Conservation (phyloP, 495 filamentous ascomycete species). For the Hyaloscypha bicolor region DNA sequence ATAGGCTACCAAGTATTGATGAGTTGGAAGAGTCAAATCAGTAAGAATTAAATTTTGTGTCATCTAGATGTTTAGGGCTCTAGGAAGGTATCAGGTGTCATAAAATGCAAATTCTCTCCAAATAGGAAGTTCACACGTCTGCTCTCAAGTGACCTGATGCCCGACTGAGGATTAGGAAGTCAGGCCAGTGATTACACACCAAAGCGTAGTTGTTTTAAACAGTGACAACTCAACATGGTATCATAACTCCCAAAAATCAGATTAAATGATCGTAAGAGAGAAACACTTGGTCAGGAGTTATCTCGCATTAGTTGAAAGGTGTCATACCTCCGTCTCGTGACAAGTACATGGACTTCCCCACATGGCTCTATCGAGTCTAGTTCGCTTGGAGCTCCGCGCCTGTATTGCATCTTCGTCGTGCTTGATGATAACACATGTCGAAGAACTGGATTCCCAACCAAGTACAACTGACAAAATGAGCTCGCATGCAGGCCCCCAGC, state of each 20-base stretch:
- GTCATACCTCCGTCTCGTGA: conserved; percentile 15
- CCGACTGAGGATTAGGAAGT: not conserved
- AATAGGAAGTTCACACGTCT: not conserved
- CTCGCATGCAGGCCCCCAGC: conserved; percentile 10
- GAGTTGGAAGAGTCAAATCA: no score
- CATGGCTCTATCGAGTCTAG: conserved; percentile 3
- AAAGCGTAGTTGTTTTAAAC: not conserved
- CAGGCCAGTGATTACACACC: not conserved
- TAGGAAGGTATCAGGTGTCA: not conserved
- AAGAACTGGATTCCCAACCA: conserved; percentile 18
- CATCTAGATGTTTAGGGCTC: not conserved
- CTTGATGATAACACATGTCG: conserved; percentile 24
- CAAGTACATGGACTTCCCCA: conserved; percentile 11
- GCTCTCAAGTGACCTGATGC: not conserved
- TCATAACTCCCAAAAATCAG: not conserved
- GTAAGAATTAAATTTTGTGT: no score
- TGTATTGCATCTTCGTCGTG: conserved; percentile 1
- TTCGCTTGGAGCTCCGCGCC: not conserved
- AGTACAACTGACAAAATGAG: conserved; percentile 24
- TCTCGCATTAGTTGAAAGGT: not conserved
- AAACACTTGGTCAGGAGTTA: not conserved
- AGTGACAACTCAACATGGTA: not conserved
- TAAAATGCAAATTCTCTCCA: not conserved
- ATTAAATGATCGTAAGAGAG: not conserved
- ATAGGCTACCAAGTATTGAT: no score